These are phyloP conservation scores for Smallanthus sonchifolius DNA, from an alignment of 129 eudicot genomes.

Conservation along the genomic window DNA sequence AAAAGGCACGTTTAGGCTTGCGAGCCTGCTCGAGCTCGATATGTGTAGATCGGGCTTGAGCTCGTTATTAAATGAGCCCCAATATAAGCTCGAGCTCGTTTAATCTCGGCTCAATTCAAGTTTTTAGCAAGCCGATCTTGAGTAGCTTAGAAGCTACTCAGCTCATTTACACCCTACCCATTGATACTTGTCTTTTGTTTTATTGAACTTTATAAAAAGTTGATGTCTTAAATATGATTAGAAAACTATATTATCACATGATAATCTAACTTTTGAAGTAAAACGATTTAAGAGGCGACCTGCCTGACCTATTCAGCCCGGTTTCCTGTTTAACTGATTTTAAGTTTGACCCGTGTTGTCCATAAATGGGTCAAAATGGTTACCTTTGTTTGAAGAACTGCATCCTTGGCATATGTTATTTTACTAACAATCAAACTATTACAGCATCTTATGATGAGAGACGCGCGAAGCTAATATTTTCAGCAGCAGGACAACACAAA, in stretches of 20 bases:
- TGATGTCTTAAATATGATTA: background rate
- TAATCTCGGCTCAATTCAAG: too few species aligned
- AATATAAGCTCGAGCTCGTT: too few species aligned
- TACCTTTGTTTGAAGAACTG: background rate
- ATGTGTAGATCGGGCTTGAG: too few species aligned
- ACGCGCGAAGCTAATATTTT: conserved; percentile 40
- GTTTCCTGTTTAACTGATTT: background rate
- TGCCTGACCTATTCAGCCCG: background rate
- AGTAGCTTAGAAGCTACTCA: too few species aligned
- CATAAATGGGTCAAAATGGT: background rate
- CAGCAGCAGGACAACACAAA: conserved; percentile 20
- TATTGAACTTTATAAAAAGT: background rate
- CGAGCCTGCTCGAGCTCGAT: too few species aligned
- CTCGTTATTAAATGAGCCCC: too few species aligned
- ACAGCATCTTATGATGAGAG: conserved; percentile 86
- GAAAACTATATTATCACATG: background rate
- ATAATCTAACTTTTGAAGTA: background rate
- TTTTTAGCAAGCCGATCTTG: too few species aligned
- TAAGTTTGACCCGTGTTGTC: background rate
- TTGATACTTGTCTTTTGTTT: background rate
- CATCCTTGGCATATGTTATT: background rate
- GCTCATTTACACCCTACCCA: too few species aligned
- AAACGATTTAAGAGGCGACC: background rate
- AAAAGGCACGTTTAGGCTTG: too few species aligned
- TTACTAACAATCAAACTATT: conserved; percentile 14